A percentile compares a stretch with the other conserved stretches of the same genome.
phyloP scores from a whole-genome alignment of 768 basidiomycete species.

The Pluteus cervinus region DNA sequence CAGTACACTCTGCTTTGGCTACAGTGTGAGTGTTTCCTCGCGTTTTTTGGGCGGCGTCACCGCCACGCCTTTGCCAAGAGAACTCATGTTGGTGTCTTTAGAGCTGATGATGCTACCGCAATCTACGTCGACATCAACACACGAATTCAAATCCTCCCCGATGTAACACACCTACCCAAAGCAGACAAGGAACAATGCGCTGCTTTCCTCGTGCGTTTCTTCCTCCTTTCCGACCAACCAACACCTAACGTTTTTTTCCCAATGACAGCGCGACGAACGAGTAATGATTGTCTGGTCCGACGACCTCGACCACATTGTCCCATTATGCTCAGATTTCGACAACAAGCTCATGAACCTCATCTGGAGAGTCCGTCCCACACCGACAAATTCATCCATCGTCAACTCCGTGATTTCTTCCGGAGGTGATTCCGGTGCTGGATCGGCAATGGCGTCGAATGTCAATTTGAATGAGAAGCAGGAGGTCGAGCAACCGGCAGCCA shows the following conservation, averaged over 20 bases:
- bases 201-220: slow-evolving; percentile 67
- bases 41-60: background rate
- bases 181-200: slow-evolving; percentile 91
- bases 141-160: slow-evolving; percentile 80
- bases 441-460: slow-evolving; percentile 45
- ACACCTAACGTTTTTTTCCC: slow-evolving; percentile 9
- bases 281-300: slow-evolving; percentile 85
- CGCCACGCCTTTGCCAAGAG: background rate
- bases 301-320: slow-evolving; percentile 73
- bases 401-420: no score
- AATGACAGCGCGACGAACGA: slow-evolving; percentile 66
- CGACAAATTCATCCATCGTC: slow-evolving; percentile 28
- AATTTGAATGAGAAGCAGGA: slow-evolving; percentile 53
- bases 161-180: slow-evolving; percentile 56
- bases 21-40: slow-evolving; percentile 45
- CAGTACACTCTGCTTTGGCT: slow-evolving; percentile 71
- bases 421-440: slow-evolving; percentile 32
- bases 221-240: background rate
- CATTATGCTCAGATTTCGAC: slow-evolving; percentile 67
- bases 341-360: slow-evolving; percentile 55
- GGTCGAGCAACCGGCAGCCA: slow-evolving; percentile 19
- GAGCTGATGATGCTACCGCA: slow-evolving; percentile 50
- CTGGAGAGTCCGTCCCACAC: slow-evolving; percentile 40
- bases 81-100: slow-evolving; percentile 19
- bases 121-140: slow-evolving; percentile 76